A percentile compares a stretch with the other conserved stretches of the same genome.
These are phyloP conservation scores for Fusarium tanahbumbuense DNA, from an alignment of 2,329 filamentous ascomycete species.

Conservation along the genomic window DNA sequence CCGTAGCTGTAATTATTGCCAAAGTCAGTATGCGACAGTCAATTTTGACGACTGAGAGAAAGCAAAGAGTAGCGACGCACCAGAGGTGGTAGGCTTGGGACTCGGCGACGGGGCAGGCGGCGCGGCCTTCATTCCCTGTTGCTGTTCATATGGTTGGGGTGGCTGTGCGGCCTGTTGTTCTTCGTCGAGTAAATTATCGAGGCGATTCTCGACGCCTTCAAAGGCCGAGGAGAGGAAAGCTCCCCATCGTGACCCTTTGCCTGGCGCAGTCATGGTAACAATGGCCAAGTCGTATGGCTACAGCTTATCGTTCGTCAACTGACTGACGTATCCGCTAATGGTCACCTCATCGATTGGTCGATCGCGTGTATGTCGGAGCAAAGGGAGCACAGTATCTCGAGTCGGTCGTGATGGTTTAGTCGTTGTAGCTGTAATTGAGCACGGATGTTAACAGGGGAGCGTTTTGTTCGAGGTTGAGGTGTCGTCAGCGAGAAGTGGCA, in stretches of 20 bases:
- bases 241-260: constrained; percentile 74
- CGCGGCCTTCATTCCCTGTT: constrained; percentile 36
- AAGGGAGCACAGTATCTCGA: not conserved
- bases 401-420: not conserved
- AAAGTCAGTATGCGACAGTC: constrained; percentile 10
- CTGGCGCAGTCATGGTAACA: constrained; percentile 60
- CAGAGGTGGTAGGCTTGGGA: constrained; percentile 34
- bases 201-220: constrained; percentile 89
- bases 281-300: constrained; percentile 9
- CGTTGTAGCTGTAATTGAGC: constrained; percentile 7
- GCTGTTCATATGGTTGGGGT: constrained; percentile 30
- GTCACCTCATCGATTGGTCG: constrained; percentile 38
- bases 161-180: constrained; percentile 52
- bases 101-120: constrained; percentile 49
- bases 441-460: constrained; percentile 14
- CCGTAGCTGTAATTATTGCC: constrained; percentile 53
- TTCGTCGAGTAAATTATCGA: constrained; percentile 92
- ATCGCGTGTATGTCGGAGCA: constrained; percentile 6
- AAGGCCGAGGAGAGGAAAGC: constrained; percentile 89
- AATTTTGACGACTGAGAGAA: not conserved
- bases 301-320: constrained; percentile 36
- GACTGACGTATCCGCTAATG: constrained; percentile 33
- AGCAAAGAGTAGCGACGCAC: not conserved
- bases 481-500: constrained; percentile 36
- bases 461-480: constrained; percentile 32